phyloP scores from a whole-genome alignment of 1,284 basidiomycete species.

The Ustilago tritici region DNA sequence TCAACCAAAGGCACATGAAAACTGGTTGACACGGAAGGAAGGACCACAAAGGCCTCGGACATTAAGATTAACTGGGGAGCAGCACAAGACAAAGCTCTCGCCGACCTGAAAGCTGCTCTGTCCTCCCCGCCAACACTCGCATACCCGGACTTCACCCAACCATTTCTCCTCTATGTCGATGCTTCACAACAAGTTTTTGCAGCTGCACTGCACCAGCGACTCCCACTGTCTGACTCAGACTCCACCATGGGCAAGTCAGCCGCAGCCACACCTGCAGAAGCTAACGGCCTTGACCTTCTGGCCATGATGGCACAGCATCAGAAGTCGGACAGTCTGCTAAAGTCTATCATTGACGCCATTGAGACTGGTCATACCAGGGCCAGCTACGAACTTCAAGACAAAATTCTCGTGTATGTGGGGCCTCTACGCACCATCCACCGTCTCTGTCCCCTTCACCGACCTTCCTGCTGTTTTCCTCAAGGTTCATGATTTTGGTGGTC shows the following conservation, averaged over 20 bases:
- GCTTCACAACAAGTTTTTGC: neutral
- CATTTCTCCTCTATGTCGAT: neutral
- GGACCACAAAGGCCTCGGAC: neutral
- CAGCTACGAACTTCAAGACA: neutral
- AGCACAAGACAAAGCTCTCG: neutral
- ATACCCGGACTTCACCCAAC: neutral
- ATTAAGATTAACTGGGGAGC: neutral
- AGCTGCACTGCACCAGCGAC: neutral
- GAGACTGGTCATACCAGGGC: neutral
- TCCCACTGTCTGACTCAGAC: neutral
- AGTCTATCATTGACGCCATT: too few species aligned
- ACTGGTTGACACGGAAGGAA: neutral
- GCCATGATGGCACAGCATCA: neutral
- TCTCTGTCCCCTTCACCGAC: too few species aligned
- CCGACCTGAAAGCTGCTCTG: neutral
- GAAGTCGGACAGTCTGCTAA: too few species aligned
- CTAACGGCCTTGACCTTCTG: neutral
- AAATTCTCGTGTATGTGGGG: neutral
- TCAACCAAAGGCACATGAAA: neutral
- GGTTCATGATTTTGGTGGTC: too few species aligned
- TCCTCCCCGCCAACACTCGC: neutral
- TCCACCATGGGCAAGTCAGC: neutral
- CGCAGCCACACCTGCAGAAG: neutral
- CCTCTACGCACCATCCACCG: neutral
- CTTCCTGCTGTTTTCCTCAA: too few species aligned